phyloP scores from a whole-genome alignment of 2,329 filamentous ascomycete genomes.

The Botrytis tulipae region DNA sequence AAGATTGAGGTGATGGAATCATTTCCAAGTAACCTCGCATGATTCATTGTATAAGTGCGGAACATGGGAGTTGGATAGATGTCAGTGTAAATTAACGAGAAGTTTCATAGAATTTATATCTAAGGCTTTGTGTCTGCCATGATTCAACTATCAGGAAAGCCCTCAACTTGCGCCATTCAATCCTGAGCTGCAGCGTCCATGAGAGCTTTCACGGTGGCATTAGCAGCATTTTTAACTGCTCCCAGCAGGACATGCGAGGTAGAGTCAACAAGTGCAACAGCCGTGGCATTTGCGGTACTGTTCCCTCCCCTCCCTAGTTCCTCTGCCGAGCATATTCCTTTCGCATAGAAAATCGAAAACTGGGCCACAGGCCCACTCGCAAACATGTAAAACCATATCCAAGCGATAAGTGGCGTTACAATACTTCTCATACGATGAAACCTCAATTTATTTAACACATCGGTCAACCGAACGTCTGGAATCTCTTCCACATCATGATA shows the following conservation, averaged over 20 bases:
- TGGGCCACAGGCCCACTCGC: background rate
- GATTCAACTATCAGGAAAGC: background rate
- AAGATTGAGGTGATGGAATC: conserved; percentile 26
- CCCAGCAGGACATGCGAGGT: background rate
- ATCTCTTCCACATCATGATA: too few species aligned
- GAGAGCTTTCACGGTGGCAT: background rate
- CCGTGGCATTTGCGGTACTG: background rate
- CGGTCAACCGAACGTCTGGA: background rate
- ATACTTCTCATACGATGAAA: background rate
- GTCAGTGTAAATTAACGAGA: background rate
- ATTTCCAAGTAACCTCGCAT: background rate
- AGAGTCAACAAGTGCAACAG: background rate
- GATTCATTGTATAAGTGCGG: background rate
- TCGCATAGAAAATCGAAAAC: background rate
- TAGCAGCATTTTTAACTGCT: background rate
- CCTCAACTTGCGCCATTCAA: background rate
- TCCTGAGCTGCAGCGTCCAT: background rate
- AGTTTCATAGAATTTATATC: background rate
- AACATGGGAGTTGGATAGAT: background rate
- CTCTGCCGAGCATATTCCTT: background rate
- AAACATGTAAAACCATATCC: background rate
- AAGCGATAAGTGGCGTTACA: background rate
- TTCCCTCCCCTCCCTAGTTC: too few species aligned
- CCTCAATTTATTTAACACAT: background rate
- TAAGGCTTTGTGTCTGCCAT: background rate